Evolutionary conservation across 441 rosid species (phyloP), one percentile per base, ranked within the genome.

Genomic region (Eruca vesicaria): DNA sequence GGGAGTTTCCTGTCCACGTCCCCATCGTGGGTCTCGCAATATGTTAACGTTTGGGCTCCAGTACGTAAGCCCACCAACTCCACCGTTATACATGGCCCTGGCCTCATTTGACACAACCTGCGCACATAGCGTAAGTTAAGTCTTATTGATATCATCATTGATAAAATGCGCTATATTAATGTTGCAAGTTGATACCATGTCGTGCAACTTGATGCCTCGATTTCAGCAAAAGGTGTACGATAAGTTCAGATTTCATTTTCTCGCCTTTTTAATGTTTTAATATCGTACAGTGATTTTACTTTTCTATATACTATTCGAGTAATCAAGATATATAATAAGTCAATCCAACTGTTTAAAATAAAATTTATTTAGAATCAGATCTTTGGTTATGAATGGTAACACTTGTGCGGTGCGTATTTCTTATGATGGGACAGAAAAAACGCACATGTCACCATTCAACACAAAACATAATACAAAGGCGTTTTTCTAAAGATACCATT

Each of bases 11-110:
- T 91, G 99, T 23, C 95, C 96, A 5, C 98, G 88, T 45, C 99
- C 99, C 99, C 99, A 93, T 41, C 99, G 79, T 15, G 99, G 99
- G 77, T 96, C 99, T 33, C 99, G 81, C 16, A 93, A 84, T 6
- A 96, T 84, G 77, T 96, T 96, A 21, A 96, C 97, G 45, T 93
- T 96, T 28, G 99, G 99, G 82, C 97, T 91, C 99, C 98, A 96
- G 28, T 84, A 96, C 0, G 99, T 93, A 23, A 96, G 86, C 77
- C 99, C 99, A 2, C 89, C 97, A 79, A 52, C 23, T 7, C 98
- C 98, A 7, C 96, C 97, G 33, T 96, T 96, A 81, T 90, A 93
- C 99, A 96, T 93, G 16, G 98, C 99, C 64, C 99, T 82, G 36
- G 91, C 99, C 79, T 96, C 99, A 58, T 93, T 94, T 6, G 99